Evolutionary conservation across 768 basidiomycete genomes (phyloP).

Genomic region (Gymnopilus junonius): DNA sequence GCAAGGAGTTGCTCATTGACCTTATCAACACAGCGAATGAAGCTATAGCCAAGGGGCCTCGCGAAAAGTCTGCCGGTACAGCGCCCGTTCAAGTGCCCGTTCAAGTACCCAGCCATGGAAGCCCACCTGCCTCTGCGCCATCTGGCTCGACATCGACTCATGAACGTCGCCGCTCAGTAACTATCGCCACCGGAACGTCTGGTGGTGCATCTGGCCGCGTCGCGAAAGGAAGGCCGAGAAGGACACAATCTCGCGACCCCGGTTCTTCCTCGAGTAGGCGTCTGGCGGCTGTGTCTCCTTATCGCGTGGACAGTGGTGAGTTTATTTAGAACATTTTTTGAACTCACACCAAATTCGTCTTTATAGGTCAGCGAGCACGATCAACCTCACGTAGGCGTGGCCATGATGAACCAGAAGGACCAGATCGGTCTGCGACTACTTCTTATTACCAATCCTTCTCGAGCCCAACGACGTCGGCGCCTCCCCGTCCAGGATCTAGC

Average conservation of each 20-base stretch:
- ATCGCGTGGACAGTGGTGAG: conserved; percentile 65
- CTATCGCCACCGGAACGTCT: conserved; percentile 47
- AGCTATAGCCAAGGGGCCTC: conserved; percentile 53
- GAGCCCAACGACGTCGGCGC: conserved; percentile 45
- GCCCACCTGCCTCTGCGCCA: conserved; percentile 7
- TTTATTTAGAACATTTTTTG: neutral
- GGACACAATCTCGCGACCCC: conserved; percentile 65
- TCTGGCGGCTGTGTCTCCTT: conserved; percentile 62
- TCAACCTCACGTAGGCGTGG: conserved; percentile 78
- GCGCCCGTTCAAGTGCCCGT: conserved; percentile 25
- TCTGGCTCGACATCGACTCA: conserved; percentile 37
- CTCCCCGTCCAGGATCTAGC: conserved; percentile 47
- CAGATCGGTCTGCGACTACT: conserved; percentile 44
- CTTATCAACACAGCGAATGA: conserved; percentile 71
- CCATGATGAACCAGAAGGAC: conserved; percentile 63
- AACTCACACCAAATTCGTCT: conserved; percentile 9
- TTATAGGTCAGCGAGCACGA: conserved; percentile 63
- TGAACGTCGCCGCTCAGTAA: conserved; percentile 62
- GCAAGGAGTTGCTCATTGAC: conserved; percentile 79
- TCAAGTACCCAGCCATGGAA: conserved; percentile 17
- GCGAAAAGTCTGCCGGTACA: conserved; percentile 26
- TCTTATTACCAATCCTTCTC: conserved; percentile 61
- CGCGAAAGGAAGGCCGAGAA: conserved; percentile 54
- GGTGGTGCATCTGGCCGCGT: conserved; percentile 43
- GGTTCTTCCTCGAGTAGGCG: conserved; percentile 52